Base-by-base conservation (phyloP, 768 basidiomycete species). In the Auricularia cornea region DNA sequence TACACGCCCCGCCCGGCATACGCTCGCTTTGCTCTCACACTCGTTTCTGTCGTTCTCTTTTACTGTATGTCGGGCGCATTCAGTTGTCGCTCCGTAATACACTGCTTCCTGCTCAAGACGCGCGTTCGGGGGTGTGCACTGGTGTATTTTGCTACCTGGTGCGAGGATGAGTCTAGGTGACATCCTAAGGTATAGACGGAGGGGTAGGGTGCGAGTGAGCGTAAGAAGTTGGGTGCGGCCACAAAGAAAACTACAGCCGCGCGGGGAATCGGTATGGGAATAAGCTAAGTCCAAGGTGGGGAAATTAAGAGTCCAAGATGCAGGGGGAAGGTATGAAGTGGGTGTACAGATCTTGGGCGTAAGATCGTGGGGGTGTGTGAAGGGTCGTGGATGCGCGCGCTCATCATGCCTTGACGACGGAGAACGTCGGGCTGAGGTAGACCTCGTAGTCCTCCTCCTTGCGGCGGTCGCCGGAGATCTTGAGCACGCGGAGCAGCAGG, bases 401-500 rank as follows among this genome's bases (percentile, higher is more conserved):
- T 31, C 28, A 57, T 31, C 10, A 26, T 20, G 54, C 54, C 26
- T 28, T 31, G 54, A 52, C 51, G 10, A 57, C 28, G 54, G 28
- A n/a, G 30, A 57, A 57, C 4, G 54, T 6, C 23, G 66, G 64
- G 26, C 62, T 64, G 31, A 70, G 63, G 64, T 64, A 70, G 6
- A 56, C 60, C 23, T 70, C 69, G 65, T 70, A 70, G 20, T 65
- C 62, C 31, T 44, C 52, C 38, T 64, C 60, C 3, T 40, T 59
- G 4, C 8, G 26, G 31, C 31, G 32, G 35, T 63, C 32, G 32
- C 62, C 57, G 5, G 62, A 38, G 35, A 63, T 51, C 31, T 59
- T 59, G 23, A 59, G 62, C 12, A 54, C 54, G n/a, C 62, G 62
- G 59, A 63, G 28, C 18, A 63, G 57, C 14, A 63, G 35, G 23